These are phyloP conservation scores for Nigrospora oryzae DNA, from an alignment of 2,329 filamentous ascomycete genomes.

Conservation along the genomic window DNA sequence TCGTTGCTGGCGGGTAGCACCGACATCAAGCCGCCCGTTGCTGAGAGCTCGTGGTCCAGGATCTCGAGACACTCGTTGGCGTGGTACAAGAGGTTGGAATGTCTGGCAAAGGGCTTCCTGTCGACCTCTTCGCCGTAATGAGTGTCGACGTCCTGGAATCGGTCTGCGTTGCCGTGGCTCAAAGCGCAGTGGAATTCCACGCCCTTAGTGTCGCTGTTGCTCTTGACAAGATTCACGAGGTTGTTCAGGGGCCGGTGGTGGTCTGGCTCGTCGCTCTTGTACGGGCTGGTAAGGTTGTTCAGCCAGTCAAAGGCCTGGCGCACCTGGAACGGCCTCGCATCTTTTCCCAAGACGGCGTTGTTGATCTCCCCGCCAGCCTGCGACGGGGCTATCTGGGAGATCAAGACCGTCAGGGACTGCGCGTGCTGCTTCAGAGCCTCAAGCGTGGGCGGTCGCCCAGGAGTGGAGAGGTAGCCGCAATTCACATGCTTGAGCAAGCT, in stretches of 20 bases:
- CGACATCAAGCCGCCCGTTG: constrained; percentile 46
- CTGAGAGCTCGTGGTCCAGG: constrained; percentile 49
- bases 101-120: constrained; percentile 31
- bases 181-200: constrained; percentile 39
- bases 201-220: constrained; percentile 30
- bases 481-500: constrained; percentile 39
- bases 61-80: constrained; percentile 52
- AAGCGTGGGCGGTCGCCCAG: constrained; percentile 42
- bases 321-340: constrained; percentile 21
- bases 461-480: constrained; percentile 49
- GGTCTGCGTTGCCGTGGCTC: constrained; percentile 5
- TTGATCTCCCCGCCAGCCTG: constrained; percentile 21
- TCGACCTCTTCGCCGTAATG: constrained; percentile 9
- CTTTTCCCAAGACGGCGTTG: constrained; percentile 8
- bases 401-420: constrained; percentile 46
- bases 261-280: constrained; percentile 36
- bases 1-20: constrained; percentile 37
- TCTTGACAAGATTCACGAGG: constrained; percentile 35
- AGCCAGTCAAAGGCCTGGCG: constrained; percentile 51
- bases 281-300: constrained; percentile 37
- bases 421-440: constrained; percentile 51
- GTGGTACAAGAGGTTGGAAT: constrained; percentile 43
- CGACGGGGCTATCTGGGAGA: constrained; percentile 36
- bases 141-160: neutral
- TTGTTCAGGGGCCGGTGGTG: constrained; percentile 38